phyloP scores from a whole-genome alignment of 2,329 filamentous ascomycete species.

The Periconia sp. region DNA sequence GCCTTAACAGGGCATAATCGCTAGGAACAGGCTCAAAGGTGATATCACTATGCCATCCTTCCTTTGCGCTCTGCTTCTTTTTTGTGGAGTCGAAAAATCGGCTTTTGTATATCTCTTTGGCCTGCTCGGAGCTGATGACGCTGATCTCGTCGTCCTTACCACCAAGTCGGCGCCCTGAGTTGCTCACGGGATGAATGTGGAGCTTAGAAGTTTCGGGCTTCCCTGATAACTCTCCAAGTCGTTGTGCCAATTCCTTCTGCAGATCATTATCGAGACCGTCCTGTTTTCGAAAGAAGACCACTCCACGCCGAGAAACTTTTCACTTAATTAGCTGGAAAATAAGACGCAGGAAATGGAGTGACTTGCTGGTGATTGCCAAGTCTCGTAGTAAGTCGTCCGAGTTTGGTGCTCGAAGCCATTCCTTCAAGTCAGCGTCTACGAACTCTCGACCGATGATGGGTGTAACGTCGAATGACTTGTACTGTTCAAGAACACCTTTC shows the following conservation, averaged over 20 bases:
- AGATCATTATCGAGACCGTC: constrained; percentile 57
- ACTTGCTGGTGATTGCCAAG: constrained; percentile 56
- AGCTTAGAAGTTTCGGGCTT: constrained; percentile 63
- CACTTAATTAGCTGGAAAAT: not conserved
- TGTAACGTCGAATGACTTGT: constrained; percentile 65
- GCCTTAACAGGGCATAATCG: constrained; percentile 44
- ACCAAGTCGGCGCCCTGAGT: constrained; percentile 52
- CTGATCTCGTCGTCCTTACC: constrained; percentile 48
- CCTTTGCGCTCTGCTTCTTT: constrained; percentile 54
- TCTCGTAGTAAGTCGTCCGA: constrained; percentile 70
- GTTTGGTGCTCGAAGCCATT: constrained; percentile 68
- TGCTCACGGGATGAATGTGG: constrained; percentile 66
- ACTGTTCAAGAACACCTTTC: constrained; percentile 59
- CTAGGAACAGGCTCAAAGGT: constrained; percentile 48
- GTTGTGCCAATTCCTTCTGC: constrained; percentile 61
- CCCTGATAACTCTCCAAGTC: constrained; percentile 64
- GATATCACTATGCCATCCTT: constrained; percentile 60
- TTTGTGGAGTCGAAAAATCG: constrained; percentile 22
- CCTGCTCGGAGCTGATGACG: constrained; percentile 45
- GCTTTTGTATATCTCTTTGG: constrained; percentile 40
- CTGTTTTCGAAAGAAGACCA: constrained; percentile 63
- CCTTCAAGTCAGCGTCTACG: constrained; percentile 61
- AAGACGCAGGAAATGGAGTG: not conserved
- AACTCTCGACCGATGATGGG: constrained; percentile 69
- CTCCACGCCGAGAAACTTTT: constrained; percentile 59